Percentiles rank a stretch among this genome's conserved stretches.
Evolutionary conservation across 2,329 filamentous ascomycete genomes (phyloP).

Genomic region (Claviceps paspali): DNA sequence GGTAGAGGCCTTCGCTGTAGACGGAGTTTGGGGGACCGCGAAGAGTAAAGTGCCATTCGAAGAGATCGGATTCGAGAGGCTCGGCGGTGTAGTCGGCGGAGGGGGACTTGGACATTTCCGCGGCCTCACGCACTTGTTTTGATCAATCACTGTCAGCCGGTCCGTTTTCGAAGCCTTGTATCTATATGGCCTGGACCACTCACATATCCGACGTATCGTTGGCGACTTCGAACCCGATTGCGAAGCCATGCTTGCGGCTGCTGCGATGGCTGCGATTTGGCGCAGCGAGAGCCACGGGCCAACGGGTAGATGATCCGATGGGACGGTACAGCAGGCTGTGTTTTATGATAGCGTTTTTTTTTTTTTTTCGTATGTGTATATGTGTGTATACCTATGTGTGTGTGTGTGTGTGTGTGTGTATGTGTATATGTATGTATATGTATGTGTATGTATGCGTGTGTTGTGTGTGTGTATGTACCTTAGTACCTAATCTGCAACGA

Average conservation of each 20-base stretch:
- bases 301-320: no score
- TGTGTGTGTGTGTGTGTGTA: no score
- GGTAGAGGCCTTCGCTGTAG: conserved; percentile 75
- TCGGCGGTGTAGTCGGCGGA: conserved; percentile 74
- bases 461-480: no score
- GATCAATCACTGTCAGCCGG: not conserved
- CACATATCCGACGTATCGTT: conserved; percentile 72
- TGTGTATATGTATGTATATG: no score
- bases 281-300: not conserved
- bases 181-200: no score
- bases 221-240: conserved; percentile 61
- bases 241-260: conserved; percentile 12
- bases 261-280: conserved; percentile 1
- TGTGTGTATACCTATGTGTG: no score
- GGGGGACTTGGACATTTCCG: conserved; percentile 66
- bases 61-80: conserved; percentile 78
- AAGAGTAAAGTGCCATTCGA: conserved; percentile 99
- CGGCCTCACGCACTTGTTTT: conserved; percentile 78
- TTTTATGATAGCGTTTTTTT: no score
- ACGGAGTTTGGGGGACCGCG: conserved; percentile 69
- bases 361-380: no score
- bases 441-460: no score
- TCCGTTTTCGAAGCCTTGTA: no score
- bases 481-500: no score
- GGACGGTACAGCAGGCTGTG: no score